phyloP scores from a whole-genome alignment of 2,329 filamentous ascomycete genomes.

The Teratosphaeria epicoccoides region DNA sequence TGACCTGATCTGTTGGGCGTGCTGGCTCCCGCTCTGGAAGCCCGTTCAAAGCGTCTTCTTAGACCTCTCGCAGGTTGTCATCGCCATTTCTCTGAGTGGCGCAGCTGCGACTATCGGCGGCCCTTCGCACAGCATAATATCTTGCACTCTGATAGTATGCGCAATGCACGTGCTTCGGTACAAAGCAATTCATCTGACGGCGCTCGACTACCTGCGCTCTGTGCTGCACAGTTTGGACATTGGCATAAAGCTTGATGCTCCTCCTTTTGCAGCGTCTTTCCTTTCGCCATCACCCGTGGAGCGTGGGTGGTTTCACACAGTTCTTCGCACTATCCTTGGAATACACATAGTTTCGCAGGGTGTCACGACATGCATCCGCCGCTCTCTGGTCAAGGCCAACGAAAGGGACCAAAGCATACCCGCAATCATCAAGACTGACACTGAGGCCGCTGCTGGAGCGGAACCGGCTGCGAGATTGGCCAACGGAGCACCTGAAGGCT shows the following conservation, averaged over 20 bases:
- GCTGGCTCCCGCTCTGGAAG: constrained; percentile 76
- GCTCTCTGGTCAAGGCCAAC: constrained; percentile 26
- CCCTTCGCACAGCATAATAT: constrained; percentile 59
- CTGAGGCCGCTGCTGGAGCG: constrained; percentile 20
- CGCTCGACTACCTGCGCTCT: constrained; percentile 28
- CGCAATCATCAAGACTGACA: constrained; percentile 20
- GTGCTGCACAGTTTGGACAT: constrained; percentile 27
- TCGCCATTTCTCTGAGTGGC: constrained; percentile 80
- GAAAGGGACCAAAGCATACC: constrained; percentile 22
- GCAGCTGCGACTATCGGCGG: constrained; percentile 60
- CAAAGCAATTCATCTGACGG: constrained; percentile 34
- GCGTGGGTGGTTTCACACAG: constrained; percentile 22
- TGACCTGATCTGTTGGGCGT: constrained; percentile 69
- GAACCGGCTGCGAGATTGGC: constrained; percentile 12
- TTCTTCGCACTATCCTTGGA: constrained; percentile 24
- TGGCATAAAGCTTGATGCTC: constrained; percentile 20
- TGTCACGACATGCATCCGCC: constrained; percentile 26
- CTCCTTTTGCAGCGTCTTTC: constrained; percentile 21
- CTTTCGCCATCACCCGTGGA: constrained; percentile 20
- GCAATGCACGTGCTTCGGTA: constrained; percentile 43
- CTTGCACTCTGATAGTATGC: constrained; percentile 58
- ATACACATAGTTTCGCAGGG: constrained; percentile 29
- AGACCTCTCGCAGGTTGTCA: constrained; percentile 85
- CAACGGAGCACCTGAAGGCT: constrained; percentile 12
- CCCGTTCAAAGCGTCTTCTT: constrained; percentile 80